phyloP scores from a whole-genome alignment of 164 flowering plant species.

The Magnolia officinalis region DNA sequence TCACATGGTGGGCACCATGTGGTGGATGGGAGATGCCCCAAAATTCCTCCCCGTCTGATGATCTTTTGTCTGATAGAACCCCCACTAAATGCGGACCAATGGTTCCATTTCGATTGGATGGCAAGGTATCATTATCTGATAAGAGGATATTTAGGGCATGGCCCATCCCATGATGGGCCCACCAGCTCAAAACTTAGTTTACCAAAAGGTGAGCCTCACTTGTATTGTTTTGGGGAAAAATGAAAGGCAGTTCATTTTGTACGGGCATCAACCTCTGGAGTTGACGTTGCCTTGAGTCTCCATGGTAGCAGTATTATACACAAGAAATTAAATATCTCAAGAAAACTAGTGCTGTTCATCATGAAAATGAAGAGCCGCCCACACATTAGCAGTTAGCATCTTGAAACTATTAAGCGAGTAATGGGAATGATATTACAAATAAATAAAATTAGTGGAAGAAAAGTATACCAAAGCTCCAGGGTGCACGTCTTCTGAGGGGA shows the following conservation, averaged over 20 bases:
- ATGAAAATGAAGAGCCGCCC: neutral
- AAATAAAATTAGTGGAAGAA: neutral
- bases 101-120: neutral
- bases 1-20: neutral
- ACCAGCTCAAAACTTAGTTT: neutral
- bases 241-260: neutral
- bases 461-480: conserved; percentile 42
- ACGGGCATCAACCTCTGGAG: neutral
- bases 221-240: neutral
- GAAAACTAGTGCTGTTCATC: neutral
- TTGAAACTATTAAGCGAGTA: neutral
- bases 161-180: neutral
- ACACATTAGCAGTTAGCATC: neutral
- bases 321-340: neutral
- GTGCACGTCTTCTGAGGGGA: conserved; percentile 35
- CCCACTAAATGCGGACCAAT: neutral
- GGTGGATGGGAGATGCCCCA: neutral
- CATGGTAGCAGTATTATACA: neutral
- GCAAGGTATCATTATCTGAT: neutral
- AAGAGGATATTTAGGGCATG: neutral
- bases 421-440: neutral
- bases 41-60: neutral
- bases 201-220: neutral
- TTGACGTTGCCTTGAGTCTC: neutral
- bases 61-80: neutral